phyloP scores from a whole-genome alignment of 305 asterid species.

The Fraxinus dipetala region DNA sequence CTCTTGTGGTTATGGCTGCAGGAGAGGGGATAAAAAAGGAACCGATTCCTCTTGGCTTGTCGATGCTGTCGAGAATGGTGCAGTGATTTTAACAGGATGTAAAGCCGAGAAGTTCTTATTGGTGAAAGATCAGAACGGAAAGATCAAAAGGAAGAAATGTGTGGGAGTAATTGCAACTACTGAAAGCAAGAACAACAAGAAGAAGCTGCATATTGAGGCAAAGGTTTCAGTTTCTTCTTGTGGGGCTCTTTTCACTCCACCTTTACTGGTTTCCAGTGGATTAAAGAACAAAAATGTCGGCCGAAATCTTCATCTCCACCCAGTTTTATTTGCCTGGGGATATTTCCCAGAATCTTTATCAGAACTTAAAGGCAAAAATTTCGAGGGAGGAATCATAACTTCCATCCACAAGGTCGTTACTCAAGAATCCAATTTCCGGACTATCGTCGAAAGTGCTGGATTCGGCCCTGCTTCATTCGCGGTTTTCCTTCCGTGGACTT shows the following conservation, averaged over 20 bases:
- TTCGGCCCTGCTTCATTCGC: constrained; percentile 66
- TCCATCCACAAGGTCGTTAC: constrained; percentile 63
- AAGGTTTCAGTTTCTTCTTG: constrained; percentile 58
- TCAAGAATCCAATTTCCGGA: constrained; percentile 38
- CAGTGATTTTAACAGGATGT: constrained; percentile 71
- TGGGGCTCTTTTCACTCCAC: constrained; percentile 80
- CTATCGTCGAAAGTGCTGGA: constrained; percentile 59
- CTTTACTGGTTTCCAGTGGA: constrained; percentile 66
- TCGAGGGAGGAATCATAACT: constrained; percentile 80
- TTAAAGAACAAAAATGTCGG: constrained; percentile 71
- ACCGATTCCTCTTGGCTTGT: constrained; percentile 75
- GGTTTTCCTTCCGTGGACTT: constrained; percentile 60
- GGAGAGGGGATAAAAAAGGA: constrained; percentile 83
- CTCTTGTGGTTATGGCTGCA: constrained; percentile 85
- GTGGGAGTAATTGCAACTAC: constrained; percentile 59
- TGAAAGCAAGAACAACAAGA: constrained; percentile 31
- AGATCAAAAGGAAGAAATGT: constrained; percentile 44
- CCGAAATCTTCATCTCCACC: constrained; percentile 80
- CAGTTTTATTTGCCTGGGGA: constrained; percentile 72
- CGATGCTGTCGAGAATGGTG: constrained; percentile 71
- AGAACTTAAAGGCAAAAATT: constrained; percentile 55
- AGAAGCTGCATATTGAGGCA: constrained; percentile 57
- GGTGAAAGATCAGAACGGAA: constrained; percentile 22
- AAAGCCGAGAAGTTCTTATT: constrained; percentile 58
- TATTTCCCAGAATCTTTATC: constrained; percentile 59